Evolutionary conservation across 805 yeast species (phyloP), one percentile per base, ranked within the genome.

Genomic region (Ogataea pilisensis): DNA sequence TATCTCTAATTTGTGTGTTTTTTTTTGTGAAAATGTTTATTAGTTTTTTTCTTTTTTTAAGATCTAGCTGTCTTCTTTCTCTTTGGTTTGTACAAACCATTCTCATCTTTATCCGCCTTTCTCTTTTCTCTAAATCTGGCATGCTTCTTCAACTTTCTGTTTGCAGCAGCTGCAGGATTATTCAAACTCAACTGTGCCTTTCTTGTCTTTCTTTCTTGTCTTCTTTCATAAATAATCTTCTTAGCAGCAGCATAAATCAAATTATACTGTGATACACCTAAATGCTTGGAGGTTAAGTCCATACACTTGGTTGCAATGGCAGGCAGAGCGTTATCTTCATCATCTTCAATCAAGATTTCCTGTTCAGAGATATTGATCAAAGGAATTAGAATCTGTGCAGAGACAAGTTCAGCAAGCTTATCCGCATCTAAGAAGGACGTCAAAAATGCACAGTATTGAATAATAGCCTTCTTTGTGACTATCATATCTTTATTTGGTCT

Each of bases 91-190:
- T 84, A 85, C 50, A 68, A 78, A 0, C 95, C 95, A 57, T 76
- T 83, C 24, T 76, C 90, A 56, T 86, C 95, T 60, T 77, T 84
- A 38, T 75, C 79, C 37, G 71, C 78, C 57, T 76, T 83, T 61
- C 96, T 75, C 69, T 82, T 85, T 47, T 85, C 93, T 59, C 90
- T 78, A 22, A 76, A 73, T 52, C 82, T 75, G 29, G 72, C 78
- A 65, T 90, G 95, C 60, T 85, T 86, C 63, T 72, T 82, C 54
- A 86, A 56, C 65, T 84, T 86, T 61, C 85, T 77, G 49, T 73
- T 75, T 2, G 96, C 93, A n/a, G 87, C 82, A 31, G 75, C 64
- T 13, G 84, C 95, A 1, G 98, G 98, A 4, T 83, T 85, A 17
- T 72, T 75, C 9, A 90, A 70, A 3, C 88, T 84, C 57, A 87